Base-by-base conservation (phyloP, 768 basidiomycete species). In the Rhodotorula kratochvilovae region DNA sequence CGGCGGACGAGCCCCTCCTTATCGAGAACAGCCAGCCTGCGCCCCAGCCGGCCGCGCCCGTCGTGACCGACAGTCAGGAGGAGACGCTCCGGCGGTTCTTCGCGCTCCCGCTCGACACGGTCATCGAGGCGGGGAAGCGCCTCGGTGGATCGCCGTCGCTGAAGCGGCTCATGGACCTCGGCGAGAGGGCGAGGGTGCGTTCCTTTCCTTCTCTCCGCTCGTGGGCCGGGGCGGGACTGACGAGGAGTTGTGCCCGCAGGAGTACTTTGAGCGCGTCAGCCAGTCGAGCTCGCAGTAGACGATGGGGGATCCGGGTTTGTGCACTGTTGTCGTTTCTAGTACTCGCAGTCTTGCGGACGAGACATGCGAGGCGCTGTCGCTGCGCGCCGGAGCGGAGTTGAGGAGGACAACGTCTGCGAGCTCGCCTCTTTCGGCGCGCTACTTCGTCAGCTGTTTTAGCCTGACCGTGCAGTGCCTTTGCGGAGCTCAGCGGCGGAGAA, bases 111-210 rank as follows among this genome's bases (percentile, higher is more conserved):
- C 31, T 72, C 45, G 71, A 65, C 35, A 64, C 63, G 33, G 71
- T 63, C 31, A 62, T 63, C 17, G 51, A 61, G 12, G 35, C 63
- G 16, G 58, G 57, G 35, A 51, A 56, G 39, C 43, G 50, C 19
- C 29, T 68, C 54, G 66, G 66, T 2, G 69, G 70, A 0, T 54
- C 66, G 31, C 46, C 58, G 23, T 60, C 71, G 31, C 51, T 68
- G 33, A 45, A 59, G 15, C 56, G 71, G 29, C 36, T 72, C 53
- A 68, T 67, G 62, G 62, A 63, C 7, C 63, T 72, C 13, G 71
- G 66, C 3, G 67, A 72, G 50, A 39, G 36, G 33, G 71, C 71
- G 43, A 68, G 63, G 58, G 66, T 67, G 45, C n/a, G 64, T 46
- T 15, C 13, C 19, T 21, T 2, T n/a, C 10, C n/a, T 31, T 2